These are phyloP conservation scores for Ophiocordyceps camponoti-floridani DNA, from an alignment of 2,329 filamentous ascomycete genomes.

Conservation along the genomic window DNA sequence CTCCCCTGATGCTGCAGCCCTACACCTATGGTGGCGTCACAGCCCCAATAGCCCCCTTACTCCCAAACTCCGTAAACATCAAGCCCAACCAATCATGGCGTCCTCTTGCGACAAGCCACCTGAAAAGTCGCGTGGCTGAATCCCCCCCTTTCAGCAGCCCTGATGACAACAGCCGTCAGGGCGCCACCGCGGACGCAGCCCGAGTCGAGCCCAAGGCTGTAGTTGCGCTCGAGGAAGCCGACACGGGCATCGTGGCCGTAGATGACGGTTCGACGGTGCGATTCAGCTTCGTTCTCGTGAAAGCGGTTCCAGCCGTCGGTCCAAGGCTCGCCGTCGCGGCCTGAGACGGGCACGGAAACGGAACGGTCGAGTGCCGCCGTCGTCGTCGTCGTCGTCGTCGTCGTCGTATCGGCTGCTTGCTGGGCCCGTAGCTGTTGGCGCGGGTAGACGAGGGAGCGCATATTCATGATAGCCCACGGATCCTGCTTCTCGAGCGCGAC, in stretches of 20 bases:
- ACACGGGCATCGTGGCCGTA: conserved; percentile 74
- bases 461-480: conserved; percentile 75
- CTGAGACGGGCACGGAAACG: conserved; percentile 19
- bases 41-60: no score
- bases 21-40: no score
- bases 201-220: conserved; percentile 73
- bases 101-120: conserved; percentile 17
- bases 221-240: conserved; percentile 43
- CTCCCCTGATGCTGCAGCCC: no score
- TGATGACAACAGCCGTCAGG: conserved; percentile 62
- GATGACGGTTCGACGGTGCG: conserved; percentile 45
- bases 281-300: conserved; percentile 18
- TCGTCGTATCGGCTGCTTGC: conserved; percentile 6
- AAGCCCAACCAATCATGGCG: no score
- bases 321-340: conserved; percentile 45
- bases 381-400: not conserved
- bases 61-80: no score
- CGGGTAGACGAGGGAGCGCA: conserved; percentile 58
- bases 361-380: conserved; percentile 11
- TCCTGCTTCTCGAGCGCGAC: conserved; percentile 53
- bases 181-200: conserved; percentile 61
- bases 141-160: conserved; percentile 20
- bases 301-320: conserved; percentile 40
- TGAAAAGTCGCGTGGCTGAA: conserved; percentile 21
- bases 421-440: conserved; percentile 19